phyloP scores from a whole-genome alignment of 2,329 filamentous ascomycete species.

The Neonectria hederae region DNA sequence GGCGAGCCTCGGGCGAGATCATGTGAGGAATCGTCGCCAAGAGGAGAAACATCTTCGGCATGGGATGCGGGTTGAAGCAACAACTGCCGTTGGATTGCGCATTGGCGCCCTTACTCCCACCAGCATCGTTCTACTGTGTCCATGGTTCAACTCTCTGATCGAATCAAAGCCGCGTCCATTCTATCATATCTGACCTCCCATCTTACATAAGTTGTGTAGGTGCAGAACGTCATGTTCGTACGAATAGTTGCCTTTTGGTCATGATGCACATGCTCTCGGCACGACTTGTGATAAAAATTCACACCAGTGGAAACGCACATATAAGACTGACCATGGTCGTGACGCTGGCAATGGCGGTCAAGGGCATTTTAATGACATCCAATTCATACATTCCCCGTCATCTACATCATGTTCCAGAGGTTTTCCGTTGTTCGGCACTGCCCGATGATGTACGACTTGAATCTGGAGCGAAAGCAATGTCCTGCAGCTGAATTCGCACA shows the following conservation, averaged over 20 bases:
- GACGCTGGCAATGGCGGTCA: neutral
- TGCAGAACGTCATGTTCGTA: neutral
- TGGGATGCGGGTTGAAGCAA: conserved; percentile 14
- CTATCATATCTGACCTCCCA: neutral
- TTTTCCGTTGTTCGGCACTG: no score
- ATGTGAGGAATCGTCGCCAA: conserved; percentile 19
- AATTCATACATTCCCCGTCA: neutral
- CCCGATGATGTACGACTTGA: no score
- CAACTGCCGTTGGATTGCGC: neutral
- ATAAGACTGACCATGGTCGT: neutral
- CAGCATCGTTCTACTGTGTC: neutral
- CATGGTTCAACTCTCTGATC: neutral
- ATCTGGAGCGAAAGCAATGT: no score
- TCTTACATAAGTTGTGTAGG: conserved; percentile 4
- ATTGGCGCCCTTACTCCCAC: neutral
- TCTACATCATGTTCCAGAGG: neutral
- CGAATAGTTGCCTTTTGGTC: neutral
- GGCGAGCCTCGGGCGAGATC: conserved; percentile 29
- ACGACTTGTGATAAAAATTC: neutral
- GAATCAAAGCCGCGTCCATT: neutral
- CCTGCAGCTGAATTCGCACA: no score
- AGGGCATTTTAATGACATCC: neutral
- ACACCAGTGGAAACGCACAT: neutral
- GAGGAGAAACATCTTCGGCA: conserved; percentile 6
- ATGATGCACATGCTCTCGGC: neutral